Base-by-base conservation (phyloP, 768 basidiomycete species). In the Pilatotrama ljubarskyi region DNA sequence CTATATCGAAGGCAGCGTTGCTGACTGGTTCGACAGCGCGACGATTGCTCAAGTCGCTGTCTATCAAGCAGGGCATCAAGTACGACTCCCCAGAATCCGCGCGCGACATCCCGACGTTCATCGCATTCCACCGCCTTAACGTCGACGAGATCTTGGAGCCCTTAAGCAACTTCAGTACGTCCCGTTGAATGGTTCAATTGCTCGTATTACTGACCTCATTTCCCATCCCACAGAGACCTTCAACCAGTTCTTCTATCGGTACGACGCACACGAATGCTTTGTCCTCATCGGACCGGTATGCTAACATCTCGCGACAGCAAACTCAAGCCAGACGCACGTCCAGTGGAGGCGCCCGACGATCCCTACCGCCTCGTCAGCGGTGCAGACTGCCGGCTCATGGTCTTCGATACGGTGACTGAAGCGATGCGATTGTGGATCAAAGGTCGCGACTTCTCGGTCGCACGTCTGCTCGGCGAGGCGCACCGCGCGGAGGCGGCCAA, bases 331-430 rank as follows among this genome's bases (percentile, higher is more conserved):
- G 81, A 78, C 10, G 93, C 92, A 0, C 84, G 96, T 2, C 94
- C 91, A 0, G 74, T 90, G 29, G 86, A 90, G 37, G 72, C 75
- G 9, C 89, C 86, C 0, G 82, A 88, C 0, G 85, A 99, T 70
- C 87, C 92, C 0, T 82, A 78, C 48, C 85, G 88, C 8, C 78
- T 96, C 13, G 91, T 98, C 57, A 90, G 88, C 58, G 86, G 85
- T n/a, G 97, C 95, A 1, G 96, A 99, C 76, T 98, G 92, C 70
- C 88, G 96, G n/a, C 81, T 97, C 61, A 95, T 98, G 88, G 85
- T 88, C 1, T 99, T 98, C 73, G 87, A 91, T 72, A 88, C 85
- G 0, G 87, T 97, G 8, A 77, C 75, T 48, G 91, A 93, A 56
- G 96, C 96, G 0, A 97, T 94, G 2, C 78, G 81, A 22, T 76